Base-by-base conservation (phyloP, 805 yeast species). In the Saccharomycopsis sp. region DNA sequence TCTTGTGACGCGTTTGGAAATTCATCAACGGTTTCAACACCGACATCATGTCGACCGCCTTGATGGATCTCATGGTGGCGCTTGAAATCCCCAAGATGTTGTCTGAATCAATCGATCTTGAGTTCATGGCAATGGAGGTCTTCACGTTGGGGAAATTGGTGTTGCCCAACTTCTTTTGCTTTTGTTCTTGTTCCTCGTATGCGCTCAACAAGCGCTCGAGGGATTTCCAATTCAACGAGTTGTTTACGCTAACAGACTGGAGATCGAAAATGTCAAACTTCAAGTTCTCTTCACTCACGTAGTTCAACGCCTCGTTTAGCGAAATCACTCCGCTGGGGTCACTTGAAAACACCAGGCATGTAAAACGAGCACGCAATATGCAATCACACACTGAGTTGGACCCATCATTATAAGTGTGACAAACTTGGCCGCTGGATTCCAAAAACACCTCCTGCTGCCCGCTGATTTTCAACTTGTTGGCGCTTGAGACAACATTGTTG, bases 21-120 rank as follows among this genome's bases (percentile, higher is more conserved):
- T 22, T 27, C 41, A 45, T 41, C 22, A 45, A 41, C 7, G 44
- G 41, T 9, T 34, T 22, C 26, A 45, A 30, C 3, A 35, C 22
- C n/a, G 40, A 22, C 48, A 45, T 45, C 6, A 45, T 35, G 18
- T 41, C 42, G 37, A 45, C 33, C 15, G 30, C 26, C 19, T n/a
- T n/a, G n/a, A n/a, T n/a, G n/a, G n/a, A n/a, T 39, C 30, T 30
- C 35, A 36, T n/a, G 36, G 21, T 18, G 37, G 21, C 5, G 29
- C 26, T 12, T 39, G 42, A 6, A 42, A 25, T 15, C 46, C 46
- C 30, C 34, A 38, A 7, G 46, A 42, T 13, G 27, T 21, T 23
- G 26, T 38, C n/a, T n/a, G n/a, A n/a, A n/a, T n/a, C n/a, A n/a
- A n/a, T n/a, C n/a, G n/a, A n/a, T n/a, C n/a, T n/a, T n/a, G n/a